These are phyloP conservation scores for Cercospora berteroae DNA, from an alignment of 2,329 filamentous ascomycete genomes.

Conservation along the genomic window DNA sequence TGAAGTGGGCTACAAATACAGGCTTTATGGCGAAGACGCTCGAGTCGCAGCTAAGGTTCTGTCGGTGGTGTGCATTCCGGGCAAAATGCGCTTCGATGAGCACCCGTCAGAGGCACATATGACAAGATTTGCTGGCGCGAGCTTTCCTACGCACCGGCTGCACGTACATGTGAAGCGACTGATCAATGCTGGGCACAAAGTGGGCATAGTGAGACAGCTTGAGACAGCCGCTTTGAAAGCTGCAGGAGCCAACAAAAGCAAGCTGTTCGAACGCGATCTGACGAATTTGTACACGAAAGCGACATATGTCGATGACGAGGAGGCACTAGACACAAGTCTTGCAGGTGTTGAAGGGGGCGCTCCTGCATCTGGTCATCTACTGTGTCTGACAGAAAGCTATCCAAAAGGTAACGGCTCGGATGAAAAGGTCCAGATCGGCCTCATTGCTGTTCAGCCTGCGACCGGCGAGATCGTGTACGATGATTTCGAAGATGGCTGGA, in stretches of 20 bases:
- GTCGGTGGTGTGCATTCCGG: constrained; percentile 93
- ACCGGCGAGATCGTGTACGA: constrained; percentile 97
- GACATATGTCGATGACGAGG: constrained; percentile 92
- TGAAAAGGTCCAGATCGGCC: constrained; percentile 87
- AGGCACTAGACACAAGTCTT: constrained; percentile 64
- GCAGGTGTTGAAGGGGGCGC: constrained; percentile 56
- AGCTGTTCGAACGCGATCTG: constrained; percentile 86
- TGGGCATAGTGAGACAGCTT: constrained; percentile 89
- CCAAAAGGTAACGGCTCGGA: constrained; percentile 80
- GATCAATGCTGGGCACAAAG: constrained; percentile 89
- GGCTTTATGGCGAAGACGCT: constrained; percentile 95
- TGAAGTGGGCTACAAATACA: constrained; percentile 97
- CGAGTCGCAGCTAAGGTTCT: constrained; percentile 83
- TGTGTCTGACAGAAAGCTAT: constrained; percentile 85
- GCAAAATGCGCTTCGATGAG: constrained; percentile 91
- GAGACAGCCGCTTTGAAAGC: constrained; percentile 96
- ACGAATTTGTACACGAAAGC: constrained; percentile 98
- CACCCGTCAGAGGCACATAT: constrained; percentile 90
- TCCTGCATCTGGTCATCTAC: constrained; percentile 74
- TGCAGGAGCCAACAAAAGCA: constrained; percentile 87
- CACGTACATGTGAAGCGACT: constrained; percentile 92
- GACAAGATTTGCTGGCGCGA: constrained; percentile 89
- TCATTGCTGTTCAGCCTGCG: constrained; percentile 90
- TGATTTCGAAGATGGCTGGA: constrained; percentile 93
- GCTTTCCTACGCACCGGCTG: constrained; percentile 86